A percentile compares a stretch with the other conserved stretches of the same genome.
These are phyloP conservation scores for Terfezia boudieri DNA, from an alignment of 495 filamentous ascomycete species.

Conservation along the genomic window DNA sequence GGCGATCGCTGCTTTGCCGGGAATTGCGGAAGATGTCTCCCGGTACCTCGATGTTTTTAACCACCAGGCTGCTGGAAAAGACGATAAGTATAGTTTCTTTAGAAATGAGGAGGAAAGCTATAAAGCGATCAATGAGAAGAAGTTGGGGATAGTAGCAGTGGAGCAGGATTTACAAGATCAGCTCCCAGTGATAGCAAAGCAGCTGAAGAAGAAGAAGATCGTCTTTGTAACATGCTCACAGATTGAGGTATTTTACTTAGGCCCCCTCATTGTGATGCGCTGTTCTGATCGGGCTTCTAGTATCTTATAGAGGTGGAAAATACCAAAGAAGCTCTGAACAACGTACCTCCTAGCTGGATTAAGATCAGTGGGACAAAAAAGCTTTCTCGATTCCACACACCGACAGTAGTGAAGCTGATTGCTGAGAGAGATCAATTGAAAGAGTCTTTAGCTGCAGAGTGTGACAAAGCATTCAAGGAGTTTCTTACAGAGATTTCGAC, in stretches of 20 bases:
- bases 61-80: constrained; percentile 51
- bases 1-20: constrained; percentile 54
- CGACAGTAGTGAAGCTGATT: constrained; percentile 58
- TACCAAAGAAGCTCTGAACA: constrained; percentile 40
- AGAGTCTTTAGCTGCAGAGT: constrained; percentile 76
- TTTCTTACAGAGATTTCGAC: constrained; percentile 51
- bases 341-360: constrained; percentile 77
- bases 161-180: constrained; percentile 71
- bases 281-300: neutral
- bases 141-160: constrained; percentile 74
- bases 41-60: constrained; percentile 70
- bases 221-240: constrained; percentile 61
- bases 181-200: constrained; percentile 43
- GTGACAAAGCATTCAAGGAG: constrained; percentile 55
- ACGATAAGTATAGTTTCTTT: constrained; percentile 93
- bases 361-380: constrained; percentile 92
- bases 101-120: constrained; percentile 45
- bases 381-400: constrained; percentile 81
- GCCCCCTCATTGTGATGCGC: too few relatives aligned
- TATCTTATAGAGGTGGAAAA: constrained; percentile 86
- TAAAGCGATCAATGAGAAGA: constrained; percentile 47
- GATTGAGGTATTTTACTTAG: constrained; percentile 33
- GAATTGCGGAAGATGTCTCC: constrained; percentile 45
- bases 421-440: constrained; percentile 87
- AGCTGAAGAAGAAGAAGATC: constrained; percentile 44